Conservation (phyloP, 768 basidiomycete genomes). For the Collybiopsis luxurians region DNA sequence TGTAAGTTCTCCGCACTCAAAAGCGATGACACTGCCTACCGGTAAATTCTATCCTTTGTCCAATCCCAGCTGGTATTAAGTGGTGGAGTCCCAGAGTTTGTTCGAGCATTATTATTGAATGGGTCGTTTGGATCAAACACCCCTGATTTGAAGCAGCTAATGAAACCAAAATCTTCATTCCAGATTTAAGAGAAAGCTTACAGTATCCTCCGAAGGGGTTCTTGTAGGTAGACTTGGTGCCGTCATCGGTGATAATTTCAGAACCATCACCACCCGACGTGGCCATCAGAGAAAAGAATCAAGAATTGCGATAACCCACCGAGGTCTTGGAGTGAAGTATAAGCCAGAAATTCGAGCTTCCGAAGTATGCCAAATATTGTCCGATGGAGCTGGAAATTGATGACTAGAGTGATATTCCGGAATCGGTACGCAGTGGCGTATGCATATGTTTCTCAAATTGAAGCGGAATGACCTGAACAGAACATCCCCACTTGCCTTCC, state of each 20-base stretch:
- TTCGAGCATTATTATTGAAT: slow-evolving; percentile 69
- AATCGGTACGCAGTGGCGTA: no score
- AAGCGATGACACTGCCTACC: slow-evolving; percentile 37
- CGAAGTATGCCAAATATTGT: no score
- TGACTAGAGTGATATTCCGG: no score
- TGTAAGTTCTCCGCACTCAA: background rate
- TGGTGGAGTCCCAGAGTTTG: slow-evolving; percentile 80
- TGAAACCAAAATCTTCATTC: no score
- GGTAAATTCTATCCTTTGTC: slow-evolving; percentile 57
- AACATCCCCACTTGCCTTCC: no score
- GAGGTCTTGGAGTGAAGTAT: no score
- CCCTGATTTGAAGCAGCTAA: slow-evolving; percentile 51
- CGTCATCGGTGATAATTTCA: slow-evolving; percentile 59
- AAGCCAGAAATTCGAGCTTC: no score
- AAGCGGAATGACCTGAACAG: no score
- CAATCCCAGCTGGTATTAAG: slow-evolving; percentile 75
- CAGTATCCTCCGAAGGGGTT: slow-evolving; percentile 78
- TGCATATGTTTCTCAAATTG: no score
- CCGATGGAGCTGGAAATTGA: no score
- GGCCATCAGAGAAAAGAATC: no score
- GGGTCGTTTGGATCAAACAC: slow-evolving; percentile 67
- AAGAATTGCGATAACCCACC: no score
- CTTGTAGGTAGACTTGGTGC: slow-evolving; percentile 69
- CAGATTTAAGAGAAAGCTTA: slow-evolving; percentile 41
- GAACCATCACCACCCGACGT: slow-evolving; percentile 67